These are phyloP conservation scores for Monilinia vaccinii-corymbosi DNA, from an alignment of 2,329 filamentous ascomycete species.

Conservation along the genomic window DNA sequence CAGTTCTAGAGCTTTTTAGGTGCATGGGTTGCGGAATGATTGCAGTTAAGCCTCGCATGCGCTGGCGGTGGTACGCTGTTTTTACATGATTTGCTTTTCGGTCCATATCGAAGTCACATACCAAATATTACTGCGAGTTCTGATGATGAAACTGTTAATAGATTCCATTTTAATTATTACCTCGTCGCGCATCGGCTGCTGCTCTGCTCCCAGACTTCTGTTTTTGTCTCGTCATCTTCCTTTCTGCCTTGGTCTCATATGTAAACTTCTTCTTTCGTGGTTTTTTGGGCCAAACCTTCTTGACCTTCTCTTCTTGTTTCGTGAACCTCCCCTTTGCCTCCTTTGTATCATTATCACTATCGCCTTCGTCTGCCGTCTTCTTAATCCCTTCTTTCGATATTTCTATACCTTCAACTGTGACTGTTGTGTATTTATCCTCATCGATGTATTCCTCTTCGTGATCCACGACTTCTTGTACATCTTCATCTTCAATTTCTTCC, in stretches of 20 bases:
- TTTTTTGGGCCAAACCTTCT: slow-evolving; percentile 47
- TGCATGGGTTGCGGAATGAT: slow-evolving; percentile 18
- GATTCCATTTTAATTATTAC: slow-evolving; percentile 20
- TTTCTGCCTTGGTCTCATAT: slow-evolving; percentile 82
- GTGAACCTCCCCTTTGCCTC: slow-evolving; percentile 28
- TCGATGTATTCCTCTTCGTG: slow-evolving; percentile 93
- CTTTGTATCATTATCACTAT: slow-evolving; percentile 29
- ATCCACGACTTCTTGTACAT: slow-evolving; percentile 46
- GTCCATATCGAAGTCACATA: slow-evolving; percentile 22
- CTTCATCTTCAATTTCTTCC: slow-evolving; percentile 53
- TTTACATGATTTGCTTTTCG: slow-evolving; percentile 20
- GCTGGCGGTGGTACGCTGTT: slow-evolving; percentile 23
- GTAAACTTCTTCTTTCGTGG: slow-evolving; percentile 87
- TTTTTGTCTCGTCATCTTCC: slow-evolving; percentile 65
- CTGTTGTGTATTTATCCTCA: slow-evolving; percentile 90
- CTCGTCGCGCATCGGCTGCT: slow-evolving; percentile 27
- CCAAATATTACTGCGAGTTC: slow-evolving; percentile 12
- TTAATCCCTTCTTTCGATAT: slow-evolving; percentile 66
- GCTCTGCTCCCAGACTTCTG: slow-evolving; percentile 54
- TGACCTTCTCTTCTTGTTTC: slow-evolving; percentile 25
- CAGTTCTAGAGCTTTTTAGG: slow-evolving; percentile 16
- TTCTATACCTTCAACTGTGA: slow-evolving; percentile 84
- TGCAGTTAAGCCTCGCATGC: slow-evolving; percentile 23
- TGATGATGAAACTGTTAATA: slow-evolving; percentile 11
- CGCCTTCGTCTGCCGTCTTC: slow-evolving; percentile 36